phyloP scores from a whole-genome alignment of 192 early-diverging fungal species.

The Coemansia brasiliensis region DNA sequence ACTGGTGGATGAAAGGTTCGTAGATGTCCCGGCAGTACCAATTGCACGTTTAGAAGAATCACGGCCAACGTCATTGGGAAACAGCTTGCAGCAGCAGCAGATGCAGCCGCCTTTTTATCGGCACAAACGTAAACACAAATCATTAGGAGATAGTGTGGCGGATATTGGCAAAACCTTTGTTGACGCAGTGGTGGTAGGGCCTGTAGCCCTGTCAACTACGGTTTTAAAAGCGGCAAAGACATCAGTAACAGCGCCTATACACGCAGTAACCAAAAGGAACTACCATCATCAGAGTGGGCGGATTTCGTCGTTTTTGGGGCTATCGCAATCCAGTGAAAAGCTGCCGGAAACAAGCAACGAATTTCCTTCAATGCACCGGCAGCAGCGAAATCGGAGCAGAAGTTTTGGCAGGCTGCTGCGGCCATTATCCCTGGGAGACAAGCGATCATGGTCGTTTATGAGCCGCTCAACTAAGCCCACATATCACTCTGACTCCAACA shows the following conservation, averaged over 20 bases:
- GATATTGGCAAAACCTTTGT: constrained; percentile 35
- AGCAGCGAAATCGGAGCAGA: no score
- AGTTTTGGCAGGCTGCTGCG: no score
- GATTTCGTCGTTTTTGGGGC: constrained; percentile 4
- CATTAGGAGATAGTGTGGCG: constrained; percentile 22
- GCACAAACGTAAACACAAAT: constrained; percentile 1
- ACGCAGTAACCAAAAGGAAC: neutral
- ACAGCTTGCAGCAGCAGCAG: neutral
- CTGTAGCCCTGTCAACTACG: constrained; percentile 20
- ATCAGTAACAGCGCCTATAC: constrained; percentile 18
- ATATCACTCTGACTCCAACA: no score
- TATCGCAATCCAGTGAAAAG: neutral
- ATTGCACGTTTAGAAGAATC: constrained; percentile 13
- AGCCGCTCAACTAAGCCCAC: no score
- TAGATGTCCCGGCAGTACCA: constrained; percentile 53
- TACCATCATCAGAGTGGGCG: neutral
- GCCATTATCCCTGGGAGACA: no score
- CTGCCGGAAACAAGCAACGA: no score
- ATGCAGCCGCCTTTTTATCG: neutral
- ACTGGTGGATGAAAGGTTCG: constrained; percentile 56
- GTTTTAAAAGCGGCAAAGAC: constrained; percentile 21
- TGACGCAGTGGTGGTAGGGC: constrained; percentile 23
- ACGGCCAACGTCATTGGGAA: neutral
- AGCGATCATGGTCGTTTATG: no score
- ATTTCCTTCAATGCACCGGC: no score